These are phyloP conservation scores for Talaromyces verruculosus DNA, from an alignment of 2,329 filamentous ascomycete genomes.

Conservation along the genomic window DNA sequence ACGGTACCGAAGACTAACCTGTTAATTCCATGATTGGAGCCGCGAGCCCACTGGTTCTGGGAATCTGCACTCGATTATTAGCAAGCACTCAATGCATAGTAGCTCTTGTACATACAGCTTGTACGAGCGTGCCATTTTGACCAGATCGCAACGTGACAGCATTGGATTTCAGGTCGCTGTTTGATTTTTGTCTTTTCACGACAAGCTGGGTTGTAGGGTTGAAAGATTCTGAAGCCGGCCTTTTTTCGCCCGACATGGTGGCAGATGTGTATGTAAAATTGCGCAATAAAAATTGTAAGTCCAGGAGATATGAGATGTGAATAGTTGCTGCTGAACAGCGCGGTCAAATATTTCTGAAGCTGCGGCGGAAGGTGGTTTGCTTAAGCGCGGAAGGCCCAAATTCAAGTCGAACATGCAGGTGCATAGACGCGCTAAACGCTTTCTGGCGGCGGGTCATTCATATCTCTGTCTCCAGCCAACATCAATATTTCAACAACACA, in stretches of 20 bases:
- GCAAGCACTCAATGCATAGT: neutral
- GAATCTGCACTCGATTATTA: conserved; percentile 55
- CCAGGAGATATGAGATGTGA: neutral
- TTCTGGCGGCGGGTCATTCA: conserved; percentile 16
- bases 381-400: conserved; percentile 21
- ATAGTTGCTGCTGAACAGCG: neutral
- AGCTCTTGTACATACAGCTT: conserved; percentile 56
- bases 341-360: neutral
- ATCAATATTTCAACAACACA: neutral
- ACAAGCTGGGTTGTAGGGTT: conserved; percentile 70
- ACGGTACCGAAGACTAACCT: conserved; percentile 53
- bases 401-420: conserved; percentile 1
- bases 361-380: conserved; percentile 10
- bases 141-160: conserved; percentile 57
- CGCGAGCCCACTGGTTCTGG: conserved; percentile 77
- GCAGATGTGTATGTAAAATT: neutral
- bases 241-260: conserved; percentile 85
- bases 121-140: conserved; percentile 63
- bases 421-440: conserved; percentile 29
- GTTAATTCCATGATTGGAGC: conserved; percentile 93
- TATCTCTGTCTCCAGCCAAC: neutral
- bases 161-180: conserved; percentile 58
- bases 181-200: conserved; percentile 84
- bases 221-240: conserved; percentile 82
- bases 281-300: neutral